A percentile compares a stretch with the other conserved stretches of the same genome.
phyloP scores from a whole-genome alignment of 1,284 basidiomycete genomes.

The Sporisorium exsertum region DNA sequence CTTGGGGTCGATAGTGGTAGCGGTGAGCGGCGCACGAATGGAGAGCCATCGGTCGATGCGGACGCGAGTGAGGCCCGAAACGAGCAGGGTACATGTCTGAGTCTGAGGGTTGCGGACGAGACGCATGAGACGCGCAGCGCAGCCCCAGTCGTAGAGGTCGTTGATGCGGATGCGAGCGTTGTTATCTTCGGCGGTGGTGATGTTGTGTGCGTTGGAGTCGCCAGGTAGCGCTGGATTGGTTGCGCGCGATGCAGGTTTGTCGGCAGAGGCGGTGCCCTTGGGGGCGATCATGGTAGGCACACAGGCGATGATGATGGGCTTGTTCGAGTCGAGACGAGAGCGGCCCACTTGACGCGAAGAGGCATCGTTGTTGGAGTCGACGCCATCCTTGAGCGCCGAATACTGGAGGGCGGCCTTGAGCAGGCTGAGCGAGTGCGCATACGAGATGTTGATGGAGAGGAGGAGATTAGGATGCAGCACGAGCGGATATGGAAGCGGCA shows the following conservation, averaged over 20 bases:
- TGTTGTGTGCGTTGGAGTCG: conserved; percentile 28
- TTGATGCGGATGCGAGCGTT: conserved; percentile 53
- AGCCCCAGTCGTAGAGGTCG: conserved; percentile 63
- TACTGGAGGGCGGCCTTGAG: conserved; percentile 65
- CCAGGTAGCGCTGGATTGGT: conserved; percentile 43
- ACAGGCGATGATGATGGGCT: conserved; percentile 62
- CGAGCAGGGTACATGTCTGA: conserved; percentile 63
- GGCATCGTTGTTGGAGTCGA: conserved; percentile 39
- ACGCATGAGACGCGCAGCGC: conserved; percentile 64
- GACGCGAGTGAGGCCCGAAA: conserved; percentile 63
- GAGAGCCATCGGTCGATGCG: conserved; percentile 64
- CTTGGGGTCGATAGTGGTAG: conserved; percentile 57
- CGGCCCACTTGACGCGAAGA: conserved; percentile 22
- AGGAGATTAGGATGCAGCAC: conserved; percentile 66
- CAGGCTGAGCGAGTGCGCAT: conserved; percentile 64
- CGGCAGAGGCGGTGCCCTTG: conserved; percentile 46
- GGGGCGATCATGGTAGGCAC: conserved; percentile 57
- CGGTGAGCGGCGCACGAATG: conserved; percentile 59
- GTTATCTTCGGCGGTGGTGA: conserved; percentile 41
- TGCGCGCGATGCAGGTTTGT: conserved; percentile 39
- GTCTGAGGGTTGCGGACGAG: conserved; percentile 62
- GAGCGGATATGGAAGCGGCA: conserved; percentile 65
- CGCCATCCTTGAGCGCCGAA: conserved; percentile 36
- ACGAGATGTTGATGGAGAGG: conserved; percentile 64
- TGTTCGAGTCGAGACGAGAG: conserved; percentile 40